A percentile compares a stretch with the other conserved stretches of the same genome.
Evolutionary conservation across 176 grass and related monocot genomes (phyloP).

Genomic region (Eremochloa ophiuroides): DNA sequence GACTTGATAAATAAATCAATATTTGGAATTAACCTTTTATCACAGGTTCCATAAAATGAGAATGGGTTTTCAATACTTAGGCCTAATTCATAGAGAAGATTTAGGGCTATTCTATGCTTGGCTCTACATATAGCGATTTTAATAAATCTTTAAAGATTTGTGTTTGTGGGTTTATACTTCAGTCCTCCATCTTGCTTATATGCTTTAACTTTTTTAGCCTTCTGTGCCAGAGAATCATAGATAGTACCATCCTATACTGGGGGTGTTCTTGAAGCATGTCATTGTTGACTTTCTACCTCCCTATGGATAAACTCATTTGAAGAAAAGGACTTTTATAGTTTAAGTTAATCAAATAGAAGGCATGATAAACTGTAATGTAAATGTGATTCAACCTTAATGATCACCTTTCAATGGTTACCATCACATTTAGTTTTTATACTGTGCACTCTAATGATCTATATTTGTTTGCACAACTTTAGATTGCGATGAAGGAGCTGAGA

Average conservation of each 20-base stretch:
- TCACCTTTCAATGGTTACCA: not conserved
- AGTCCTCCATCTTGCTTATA: not conserved
- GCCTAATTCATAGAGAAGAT: not conserved
- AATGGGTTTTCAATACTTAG: not conserved
- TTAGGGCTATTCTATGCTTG: not conserved
- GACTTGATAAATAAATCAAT: not conserved
- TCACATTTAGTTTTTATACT: not conserved
- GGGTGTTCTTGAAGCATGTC: not conserved
- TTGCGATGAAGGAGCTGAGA: constrained; percentile 88
- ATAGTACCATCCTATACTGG: not conserved
- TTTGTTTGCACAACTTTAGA: constrained; percentile 44
- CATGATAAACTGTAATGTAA: not conserved
- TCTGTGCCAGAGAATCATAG: not conserved
- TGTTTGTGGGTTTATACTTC: not conserved
- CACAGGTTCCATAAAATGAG: not conserved
- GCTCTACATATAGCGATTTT: not conserved
- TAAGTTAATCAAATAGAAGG: not conserved
- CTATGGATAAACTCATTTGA: not conserved
- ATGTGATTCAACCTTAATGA: not conserved
- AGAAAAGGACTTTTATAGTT: not conserved
- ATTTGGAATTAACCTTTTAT: not conserved
- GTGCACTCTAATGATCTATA: not conserved
- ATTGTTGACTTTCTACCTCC: not conserved
- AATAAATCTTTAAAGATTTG: not conserved
- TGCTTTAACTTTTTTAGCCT: not conserved